phyloP scores from a whole-genome alignment of 1,139 yeast genomes.

The Geotrichum aggregatum region DNA sequence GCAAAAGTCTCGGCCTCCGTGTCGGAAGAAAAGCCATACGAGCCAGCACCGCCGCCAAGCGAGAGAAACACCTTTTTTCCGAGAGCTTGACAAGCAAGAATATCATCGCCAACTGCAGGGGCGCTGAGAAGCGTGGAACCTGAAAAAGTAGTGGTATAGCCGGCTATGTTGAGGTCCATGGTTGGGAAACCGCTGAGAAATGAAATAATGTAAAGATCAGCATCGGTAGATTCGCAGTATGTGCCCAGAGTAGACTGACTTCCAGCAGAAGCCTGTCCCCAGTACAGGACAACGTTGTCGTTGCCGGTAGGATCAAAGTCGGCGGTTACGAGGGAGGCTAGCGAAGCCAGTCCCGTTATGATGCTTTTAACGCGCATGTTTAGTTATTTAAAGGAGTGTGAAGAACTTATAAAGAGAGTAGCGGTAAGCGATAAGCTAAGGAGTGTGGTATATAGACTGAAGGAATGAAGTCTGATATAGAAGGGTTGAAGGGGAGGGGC shows the following conservation, averaged over 20 bases:
- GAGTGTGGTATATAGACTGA: slow-evolving; percentile 1
- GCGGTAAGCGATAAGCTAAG: background rate
- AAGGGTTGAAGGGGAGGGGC: background rate
- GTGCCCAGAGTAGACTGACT: slow-evolving; percentile 56
- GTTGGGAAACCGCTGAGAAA: slow-evolving; percentile 61
- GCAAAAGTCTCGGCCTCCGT: slow-evolving; percentile 66
- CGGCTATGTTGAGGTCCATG: slow-evolving; percentile 56
- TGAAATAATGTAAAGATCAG: slow-evolving; percentile 69
- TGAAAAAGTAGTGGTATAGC: slow-evolving; percentile 52
- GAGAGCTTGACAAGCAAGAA: slow-evolving; percentile 62
- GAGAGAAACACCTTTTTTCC: slow-evolving; percentile 75
- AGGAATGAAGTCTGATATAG: slow-evolving; percentile 2
- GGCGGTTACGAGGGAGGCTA: slow-evolving; percentile 5
- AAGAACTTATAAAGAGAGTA: background rate
- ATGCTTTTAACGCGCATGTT: slow-evolving; percentile 10
- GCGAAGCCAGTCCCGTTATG: slow-evolving; percentile 2
- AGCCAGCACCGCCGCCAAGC: slow-evolving; percentile 77
- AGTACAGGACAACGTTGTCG: slow-evolving; percentile 59
- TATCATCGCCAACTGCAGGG: slow-evolving; percentile 61
- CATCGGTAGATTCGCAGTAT: slow-evolving; percentile 66
- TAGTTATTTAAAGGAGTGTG: background rate
- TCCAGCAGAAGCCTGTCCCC: slow-evolving; percentile 82
- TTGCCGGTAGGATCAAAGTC: slow-evolving; percentile 19
- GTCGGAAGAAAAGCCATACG: slow-evolving; percentile 65
- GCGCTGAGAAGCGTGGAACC: slow-evolving; percentile 55